Base-by-base conservation (phyloP, 192 early-diverging fungal genomes). In the Tieghemiomyces parasiticus region DNA sequence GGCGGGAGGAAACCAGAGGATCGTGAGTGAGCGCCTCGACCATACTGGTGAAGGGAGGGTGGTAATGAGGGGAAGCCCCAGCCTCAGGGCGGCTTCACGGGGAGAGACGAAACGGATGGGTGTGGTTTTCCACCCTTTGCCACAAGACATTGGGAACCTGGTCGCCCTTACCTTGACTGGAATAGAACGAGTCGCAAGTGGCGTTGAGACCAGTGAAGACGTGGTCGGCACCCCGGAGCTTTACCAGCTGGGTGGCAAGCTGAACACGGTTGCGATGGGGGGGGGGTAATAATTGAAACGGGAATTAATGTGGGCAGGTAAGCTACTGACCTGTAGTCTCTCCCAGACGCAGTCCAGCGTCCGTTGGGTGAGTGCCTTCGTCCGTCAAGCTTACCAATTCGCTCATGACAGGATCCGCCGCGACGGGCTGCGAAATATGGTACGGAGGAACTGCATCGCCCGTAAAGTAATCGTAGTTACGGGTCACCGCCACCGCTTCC, bases 151-250 rank as follows among this genome's bases (percentile, higher is more conserved):
- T 3, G 45, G 22, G 16, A 22, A 3, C 45, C 22, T 14, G 19
- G 22, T 12, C 10, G 2, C 19, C 22, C 49, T 26, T 50, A 58
- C 55, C 55, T 38, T 58, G 55, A 6, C 55, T 58, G 28, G 55
- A 81, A 63, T 95, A 95, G 71, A 95, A 95, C 6, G 84, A 85
- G 61, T 90, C 87, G 1, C 84, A 85, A 22, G 81, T 85, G 2
- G 82, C 86, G 56, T 90, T 86, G 35, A 84, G 38, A 0, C 92
- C 89, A 0, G 60, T 38, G 35, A 70, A 65, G 46, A 87, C 77
- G 28, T 71, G 64, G 4, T 67, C 60, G 12, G 62, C 58, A 16
- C 72, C 76, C 25, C 81, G 33, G 3, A 55, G 60, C 13, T 64
- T 22, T 10, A 45, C 55, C 9, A 87, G 47, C 32, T 68, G 33